These are phyloP conservation scores for Botrytis fragariae DNA, from an alignment of 2,329 filamentous ascomycete species.

Conservation along the genomic window DNA sequence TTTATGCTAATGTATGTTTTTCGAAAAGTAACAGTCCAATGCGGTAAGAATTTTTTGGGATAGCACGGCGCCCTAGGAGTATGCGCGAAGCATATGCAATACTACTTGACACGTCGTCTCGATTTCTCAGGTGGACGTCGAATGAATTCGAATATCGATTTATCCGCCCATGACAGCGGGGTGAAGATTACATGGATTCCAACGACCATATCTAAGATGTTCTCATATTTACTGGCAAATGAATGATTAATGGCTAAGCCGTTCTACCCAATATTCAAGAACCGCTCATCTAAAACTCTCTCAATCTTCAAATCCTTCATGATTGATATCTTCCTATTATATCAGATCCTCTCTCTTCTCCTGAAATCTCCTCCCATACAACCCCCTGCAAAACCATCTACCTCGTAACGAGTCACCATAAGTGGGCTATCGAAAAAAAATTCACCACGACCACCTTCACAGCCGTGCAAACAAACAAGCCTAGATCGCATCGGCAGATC, in stretches of 20 bases:
- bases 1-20: background rate
- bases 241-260: background rate
- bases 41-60: background rate
- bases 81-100: background rate
- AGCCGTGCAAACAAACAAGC: background rate
- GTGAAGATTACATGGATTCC: background rate
- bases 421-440: background rate
- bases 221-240: background rate
- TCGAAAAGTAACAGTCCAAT: background rate
- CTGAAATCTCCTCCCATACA: background rate
- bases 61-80: background rate
- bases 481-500: background rate
- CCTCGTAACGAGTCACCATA: background rate
- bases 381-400: background rate
- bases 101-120: background rate
- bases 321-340: background rate
- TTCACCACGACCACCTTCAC: background rate
- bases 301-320: no score
- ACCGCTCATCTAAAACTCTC: background rate
- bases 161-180: background rate
- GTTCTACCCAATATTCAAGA: background rate
- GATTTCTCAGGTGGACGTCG: background rate
- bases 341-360: background rate
- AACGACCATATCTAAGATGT: background rate
- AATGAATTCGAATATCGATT: background rate